Evolutionary conservation across 345 rosid species (phyloP).

Genomic region (Cardamine resedifolia): DNA sequence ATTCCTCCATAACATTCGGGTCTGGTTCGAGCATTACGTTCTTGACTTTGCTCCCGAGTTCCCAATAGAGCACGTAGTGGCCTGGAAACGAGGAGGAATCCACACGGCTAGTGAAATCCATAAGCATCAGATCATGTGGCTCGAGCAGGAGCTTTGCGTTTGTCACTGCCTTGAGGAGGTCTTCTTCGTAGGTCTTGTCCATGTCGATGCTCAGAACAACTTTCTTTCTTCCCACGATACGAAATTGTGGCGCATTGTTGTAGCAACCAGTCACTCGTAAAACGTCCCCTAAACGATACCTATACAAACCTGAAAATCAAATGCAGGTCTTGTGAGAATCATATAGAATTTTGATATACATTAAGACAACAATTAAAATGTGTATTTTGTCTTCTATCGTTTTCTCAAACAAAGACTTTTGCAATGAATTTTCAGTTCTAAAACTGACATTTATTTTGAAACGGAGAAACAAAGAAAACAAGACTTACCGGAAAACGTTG

Average conservation of each 20-base stretch:
- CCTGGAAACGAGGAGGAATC: conserved; percentile 72
- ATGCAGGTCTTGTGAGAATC: not conserved
- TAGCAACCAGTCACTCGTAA: conserved; percentile 70
- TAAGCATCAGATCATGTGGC: conserved; percentile 61
- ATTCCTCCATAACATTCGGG: conserved; percentile 50
- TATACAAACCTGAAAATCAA: conserved; percentile 56
- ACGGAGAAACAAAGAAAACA: not conserved
- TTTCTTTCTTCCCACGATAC: conserved; percentile 68
- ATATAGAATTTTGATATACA: no score
- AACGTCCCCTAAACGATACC: conserved; percentile 83
- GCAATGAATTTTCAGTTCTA: not conserved
- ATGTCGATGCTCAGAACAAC: conserved; percentile 78
- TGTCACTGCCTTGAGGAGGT: conserved; percentile 70
- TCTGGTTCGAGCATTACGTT: conserved; percentile 39
- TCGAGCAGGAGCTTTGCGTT: conserved; percentile 52
- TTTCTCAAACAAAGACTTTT: not conserved
- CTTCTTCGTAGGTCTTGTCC: conserved; percentile 88
- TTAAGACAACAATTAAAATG: not conserved
- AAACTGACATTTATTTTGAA: not conserved
- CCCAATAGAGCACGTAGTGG: conserved; percentile 90
- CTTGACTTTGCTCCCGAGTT: conserved; percentile 45
- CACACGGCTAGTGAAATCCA: conserved; percentile 79
- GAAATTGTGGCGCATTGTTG: conserved; percentile 75
- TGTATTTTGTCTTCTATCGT: not conserved
- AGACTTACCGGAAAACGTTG: conserved; percentile 69